A percentile compares a stretch with the other conserved stretches of the same genome.
phyloP scores from a whole-genome alignment of 768 basidiomycete species.

The Mycena leptocephala region DNA sequence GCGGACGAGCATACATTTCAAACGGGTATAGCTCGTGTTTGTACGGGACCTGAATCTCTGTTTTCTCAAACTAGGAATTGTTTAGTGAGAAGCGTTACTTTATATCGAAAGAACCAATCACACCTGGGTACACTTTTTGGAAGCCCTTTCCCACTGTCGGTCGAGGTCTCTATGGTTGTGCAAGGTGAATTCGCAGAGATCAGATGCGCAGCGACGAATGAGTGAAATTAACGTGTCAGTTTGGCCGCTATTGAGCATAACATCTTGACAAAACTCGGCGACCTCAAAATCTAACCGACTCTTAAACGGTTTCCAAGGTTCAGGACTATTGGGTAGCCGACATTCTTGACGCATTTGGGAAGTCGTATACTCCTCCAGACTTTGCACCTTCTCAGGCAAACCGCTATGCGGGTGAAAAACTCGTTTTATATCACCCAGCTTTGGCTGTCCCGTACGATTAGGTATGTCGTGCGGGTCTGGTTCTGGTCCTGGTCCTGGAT shows the following conservation, averaged over 20 bases:
- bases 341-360: background rate
- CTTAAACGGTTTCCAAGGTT: conserved; percentile 48
- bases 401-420: background rate
- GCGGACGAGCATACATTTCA: conserved; percentile 33
- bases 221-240: conserved; percentile 1
- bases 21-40: conserved; percentile 19
- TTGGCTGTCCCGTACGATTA: too few species aligned
- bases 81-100: too few species aligned
- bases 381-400: background rate
- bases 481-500: too few species aligned
- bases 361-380: background rate
- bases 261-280: conserved; percentile 42
- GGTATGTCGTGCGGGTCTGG: too few species aligned
- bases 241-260: conserved; percentile 38
- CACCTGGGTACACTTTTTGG: background rate
- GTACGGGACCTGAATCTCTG: conserved; percentile 33
- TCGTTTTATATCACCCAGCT: background rate
- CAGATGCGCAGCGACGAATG: background rate
- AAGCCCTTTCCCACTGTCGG: background rate
- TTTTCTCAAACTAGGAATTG: background rate
- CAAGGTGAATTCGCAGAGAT: background rate
- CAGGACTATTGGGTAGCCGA: conserved; percentile 17
- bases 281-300: conserved; percentile 49
- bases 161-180: background rate
- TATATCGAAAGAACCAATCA: background rate